phyloP scores from a whole-genome alignment of 192 early-diverging fungal genomes.

The Glomus cerebriforme region DNA sequence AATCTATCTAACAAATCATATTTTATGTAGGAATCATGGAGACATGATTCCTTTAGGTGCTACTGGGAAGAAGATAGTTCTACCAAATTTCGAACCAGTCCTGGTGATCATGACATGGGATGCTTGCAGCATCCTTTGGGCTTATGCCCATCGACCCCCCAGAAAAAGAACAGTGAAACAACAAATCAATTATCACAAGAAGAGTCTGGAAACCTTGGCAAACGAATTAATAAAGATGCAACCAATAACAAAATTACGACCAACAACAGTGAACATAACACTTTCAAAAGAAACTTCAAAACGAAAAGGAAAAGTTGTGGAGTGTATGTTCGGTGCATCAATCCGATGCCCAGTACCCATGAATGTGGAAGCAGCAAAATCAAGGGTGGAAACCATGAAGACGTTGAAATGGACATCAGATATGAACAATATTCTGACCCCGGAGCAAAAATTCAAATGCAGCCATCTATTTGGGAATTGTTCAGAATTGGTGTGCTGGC shows the following conservation, averaged over 20 bases:
- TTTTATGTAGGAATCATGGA: background rate
- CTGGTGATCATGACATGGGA: background rate
- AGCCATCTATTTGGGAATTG: conserved; percentile 17
- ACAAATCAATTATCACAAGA: background rate
- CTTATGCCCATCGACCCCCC: background rate
- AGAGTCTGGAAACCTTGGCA: background rate
- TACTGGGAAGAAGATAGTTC: background rate
- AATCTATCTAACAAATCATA: background rate
- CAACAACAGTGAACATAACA: conserved; percentile 2
- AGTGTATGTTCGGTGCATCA: conserved; percentile 10
- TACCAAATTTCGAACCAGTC: background rate
- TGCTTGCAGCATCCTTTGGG: background rate
- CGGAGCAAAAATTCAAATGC: background rate
- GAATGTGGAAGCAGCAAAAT: background rate
- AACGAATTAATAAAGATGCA: background rate
- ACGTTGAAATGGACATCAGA: background rate
- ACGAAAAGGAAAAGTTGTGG: conserved; percentile 11
- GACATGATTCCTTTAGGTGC: background rate
- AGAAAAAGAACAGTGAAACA: background rate
- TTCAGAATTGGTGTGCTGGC: conserved; percentile 18
- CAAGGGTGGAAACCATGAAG: conserved; percentile 12
- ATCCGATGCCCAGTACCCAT: conserved; percentile 1
- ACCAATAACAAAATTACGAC: background rate
- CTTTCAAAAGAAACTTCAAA: background rate
- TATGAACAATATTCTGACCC: background rate